Conservation (phyloP, 345 rosid genomes). For the Citrus glauca region DNA sequence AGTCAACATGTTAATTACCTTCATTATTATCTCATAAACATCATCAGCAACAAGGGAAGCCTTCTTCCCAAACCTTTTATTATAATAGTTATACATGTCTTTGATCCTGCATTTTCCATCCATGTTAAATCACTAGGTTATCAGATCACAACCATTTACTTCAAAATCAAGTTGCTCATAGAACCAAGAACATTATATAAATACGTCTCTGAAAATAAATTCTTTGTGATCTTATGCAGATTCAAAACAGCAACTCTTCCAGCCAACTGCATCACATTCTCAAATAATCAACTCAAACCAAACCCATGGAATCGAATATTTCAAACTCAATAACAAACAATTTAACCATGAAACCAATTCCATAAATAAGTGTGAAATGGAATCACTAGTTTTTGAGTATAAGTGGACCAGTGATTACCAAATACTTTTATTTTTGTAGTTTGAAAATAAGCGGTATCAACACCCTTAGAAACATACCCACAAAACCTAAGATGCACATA, state of each 20-base stretch:
- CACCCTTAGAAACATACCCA: background rate
- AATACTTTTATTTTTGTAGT: no score
- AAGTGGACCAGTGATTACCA: background rate
- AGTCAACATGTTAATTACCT: constrained; percentile 35
- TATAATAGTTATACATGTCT: constrained; percentile 75
- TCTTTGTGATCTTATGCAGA: constrained; percentile 86
- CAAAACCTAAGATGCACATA: fast-evolving
- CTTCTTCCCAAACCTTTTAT: constrained; percentile 65
- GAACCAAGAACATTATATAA: constrained; percentile 16
- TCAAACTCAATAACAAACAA: background rate
- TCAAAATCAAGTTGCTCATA: background rate
- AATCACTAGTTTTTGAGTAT: background rate
- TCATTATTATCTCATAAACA: constrained; percentile 79
- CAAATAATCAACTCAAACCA: background rate
- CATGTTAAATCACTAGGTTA: background rate
- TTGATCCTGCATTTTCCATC: constrained; percentile 48
- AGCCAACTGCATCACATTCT: constrained; percentile 55
- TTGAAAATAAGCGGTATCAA: background rate
- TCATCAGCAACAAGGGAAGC: constrained; percentile 90
- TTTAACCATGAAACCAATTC: background rate
- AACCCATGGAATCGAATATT: background rate
- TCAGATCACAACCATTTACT: background rate
- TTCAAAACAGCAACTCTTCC: constrained; percentile 91
- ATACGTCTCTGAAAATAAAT: constrained; percentile 92
- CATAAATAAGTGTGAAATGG: no score